Evolutionary conservation across 176 grass and related monocot species (phyloP).

Genomic region (Elymus sibiricus): DNA sequence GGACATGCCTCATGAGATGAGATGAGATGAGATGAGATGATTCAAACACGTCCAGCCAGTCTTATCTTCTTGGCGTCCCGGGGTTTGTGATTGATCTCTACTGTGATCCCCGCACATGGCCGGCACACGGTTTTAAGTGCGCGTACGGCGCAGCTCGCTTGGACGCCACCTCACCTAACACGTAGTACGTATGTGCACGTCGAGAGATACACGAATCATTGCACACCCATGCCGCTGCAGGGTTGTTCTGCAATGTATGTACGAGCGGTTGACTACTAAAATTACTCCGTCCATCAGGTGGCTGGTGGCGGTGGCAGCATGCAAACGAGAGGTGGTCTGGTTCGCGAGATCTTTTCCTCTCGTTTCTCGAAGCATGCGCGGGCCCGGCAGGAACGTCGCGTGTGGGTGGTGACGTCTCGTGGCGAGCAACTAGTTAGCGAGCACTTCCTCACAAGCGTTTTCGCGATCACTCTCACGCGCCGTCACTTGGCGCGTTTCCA

Average conservation of each 20-base stretch:
- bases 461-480: no score
- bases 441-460: no score
- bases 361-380: background rate
- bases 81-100: background rate
- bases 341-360: background rate
- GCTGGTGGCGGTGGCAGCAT: background rate
- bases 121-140: background rate
- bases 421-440: no score
- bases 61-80: background rate
- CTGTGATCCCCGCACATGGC: background rate
- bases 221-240: background rate
- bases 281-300: background rate
- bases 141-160: slow-evolving; percentile 26
- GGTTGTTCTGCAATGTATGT: no score
- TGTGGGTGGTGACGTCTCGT: background rate
- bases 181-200: background rate
- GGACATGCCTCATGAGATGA: background rate
- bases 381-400: background rate
- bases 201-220: background rate
- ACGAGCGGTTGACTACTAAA: background rate
- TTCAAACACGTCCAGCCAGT: background rate
- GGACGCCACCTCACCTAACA: slow-evolving; percentile 25
- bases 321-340: no score
- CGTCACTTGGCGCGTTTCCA: no score
- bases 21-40: background rate